These are phyloP conservation scores for Neofusicoccum umdonicola DNA, from an alignment of 2,329 filamentous ascomycete species.

Conservation along the genomic window DNA sequence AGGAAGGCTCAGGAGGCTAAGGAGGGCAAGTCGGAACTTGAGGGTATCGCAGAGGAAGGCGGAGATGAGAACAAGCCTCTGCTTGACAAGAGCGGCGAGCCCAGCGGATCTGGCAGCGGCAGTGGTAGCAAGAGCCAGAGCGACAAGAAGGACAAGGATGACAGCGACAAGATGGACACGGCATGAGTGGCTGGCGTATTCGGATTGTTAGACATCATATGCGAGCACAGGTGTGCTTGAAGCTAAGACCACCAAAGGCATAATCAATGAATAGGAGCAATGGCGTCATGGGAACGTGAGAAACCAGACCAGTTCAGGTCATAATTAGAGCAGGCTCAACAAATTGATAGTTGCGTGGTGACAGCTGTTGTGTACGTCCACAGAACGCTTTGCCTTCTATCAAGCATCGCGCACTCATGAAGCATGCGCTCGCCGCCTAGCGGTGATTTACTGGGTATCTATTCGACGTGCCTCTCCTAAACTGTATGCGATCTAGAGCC, in stretches of 20 bases:
- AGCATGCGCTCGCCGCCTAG: not conserved
- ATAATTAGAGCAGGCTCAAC: not conserved
- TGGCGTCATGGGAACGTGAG: not conserved
- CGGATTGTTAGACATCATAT: not conserved
- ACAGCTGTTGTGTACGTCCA: too few relatives aligned
- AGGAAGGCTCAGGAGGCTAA: slow-evolving; percentile 70
- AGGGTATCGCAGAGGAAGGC: slow-evolving; percentile 67
- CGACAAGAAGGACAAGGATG: slow-evolving; percentile 54
- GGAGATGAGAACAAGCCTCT: slow-evolving; percentile 61
- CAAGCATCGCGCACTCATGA: not conserved
- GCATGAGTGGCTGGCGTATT: slow-evolving; percentile 53
- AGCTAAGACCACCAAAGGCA: not conserved
- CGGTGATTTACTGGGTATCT: not conserved
- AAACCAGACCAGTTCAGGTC: too few relatives aligned
- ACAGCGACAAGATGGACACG: slow-evolving; percentile 85
- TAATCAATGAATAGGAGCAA: not conserved
- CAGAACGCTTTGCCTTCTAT: too few relatives aligned
- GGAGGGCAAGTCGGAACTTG: slow-evolving; percentile 72
- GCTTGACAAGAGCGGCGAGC: slow-evolving; percentile 62
- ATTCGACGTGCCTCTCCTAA: not conserved
- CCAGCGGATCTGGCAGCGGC: slow-evolving; percentile 56
- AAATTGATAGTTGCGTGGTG: not conserved
- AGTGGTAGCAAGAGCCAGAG: slow-evolving; percentile 44
- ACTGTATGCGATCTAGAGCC: not conserved
- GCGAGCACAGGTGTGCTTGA: not conserved